Evolutionary conservation across 2,329 filamentous ascomycete genomes (phyloP).

Genomic region (Ascosphaera pollenicola): DNA sequence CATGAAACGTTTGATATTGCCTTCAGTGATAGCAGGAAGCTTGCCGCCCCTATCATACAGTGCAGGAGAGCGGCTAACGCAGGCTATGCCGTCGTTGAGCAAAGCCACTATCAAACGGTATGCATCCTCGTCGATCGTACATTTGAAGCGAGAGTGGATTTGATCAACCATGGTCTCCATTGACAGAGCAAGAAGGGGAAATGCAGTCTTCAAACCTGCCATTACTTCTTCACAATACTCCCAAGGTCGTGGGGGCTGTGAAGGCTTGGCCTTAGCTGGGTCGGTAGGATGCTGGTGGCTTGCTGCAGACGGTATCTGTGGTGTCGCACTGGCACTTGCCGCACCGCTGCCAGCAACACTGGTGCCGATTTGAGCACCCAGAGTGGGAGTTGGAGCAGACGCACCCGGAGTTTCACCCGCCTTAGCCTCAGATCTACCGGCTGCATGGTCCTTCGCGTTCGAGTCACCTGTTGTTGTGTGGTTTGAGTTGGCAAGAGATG

Average conservation of each 20-base stretch:
- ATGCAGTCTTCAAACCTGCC: slow-evolving; percentile 86
- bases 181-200: slow-evolving; percentile 80
- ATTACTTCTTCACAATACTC: slow-evolving; percentile 93
- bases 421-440: slow-evolving; percentile 12
- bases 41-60: slow-evolving; percentile 84
- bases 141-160: slow-evolving; percentile 98
- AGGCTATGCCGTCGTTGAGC: slow-evolving; percentile 83
- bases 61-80: slow-evolving; percentile 67
- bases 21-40: slow-evolving; percentile 71
- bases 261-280: slow-evolving; percentile 8
- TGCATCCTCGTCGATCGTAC: slow-evolving; percentile 91
- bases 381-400: slow-evolving; percentile 9
- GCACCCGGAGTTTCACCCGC: too few relatives aligned
- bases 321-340: background rate
- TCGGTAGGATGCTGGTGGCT: slow-evolving; percentile 1
- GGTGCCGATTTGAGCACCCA: slow-evolving; percentile 3
- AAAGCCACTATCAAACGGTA: slow-evolving; percentile 94
- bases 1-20: slow-evolving; percentile 89
- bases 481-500: slow-evolving; percentile 16
- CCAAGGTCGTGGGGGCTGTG: slow-evolving; percentile 45
- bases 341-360: background rate
- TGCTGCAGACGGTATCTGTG: background rate
- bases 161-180: slow-evolving; percentile 99
- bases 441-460: slow-evolving; percentile 25
- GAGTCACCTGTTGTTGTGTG: slow-evolving; percentile 15